A percentile compares a stretch with the other conserved stretches of the same genome.
Conservation (phyloP, 1,284 basidiomycete genomes). For the Puccinia coronata region DNA sequence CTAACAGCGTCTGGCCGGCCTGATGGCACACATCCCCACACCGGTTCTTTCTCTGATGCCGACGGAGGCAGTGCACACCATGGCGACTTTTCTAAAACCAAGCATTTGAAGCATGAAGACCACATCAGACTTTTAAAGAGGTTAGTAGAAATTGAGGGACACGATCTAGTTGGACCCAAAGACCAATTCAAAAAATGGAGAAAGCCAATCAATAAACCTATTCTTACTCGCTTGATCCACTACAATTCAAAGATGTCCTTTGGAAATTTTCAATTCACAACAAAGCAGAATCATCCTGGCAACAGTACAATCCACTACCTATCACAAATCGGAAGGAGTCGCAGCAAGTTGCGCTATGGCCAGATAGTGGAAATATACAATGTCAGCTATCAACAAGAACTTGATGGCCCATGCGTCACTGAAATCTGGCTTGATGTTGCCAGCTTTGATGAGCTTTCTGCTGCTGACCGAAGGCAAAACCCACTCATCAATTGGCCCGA, state of each 20-base stretch:
- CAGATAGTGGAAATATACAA: slow-evolving; percentile 5
- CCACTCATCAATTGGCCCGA: neutral
- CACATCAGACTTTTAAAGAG: slow-evolving; percentile 4
- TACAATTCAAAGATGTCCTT: neutral
- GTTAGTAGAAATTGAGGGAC: neutral
- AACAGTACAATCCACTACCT: slow-evolving; percentile 11
- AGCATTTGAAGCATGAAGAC: neutral
- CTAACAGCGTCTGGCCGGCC: neutral
- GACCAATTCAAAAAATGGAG: neutral
- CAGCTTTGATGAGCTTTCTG: slow-evolving; percentile 4
- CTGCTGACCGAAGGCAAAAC: neutral
- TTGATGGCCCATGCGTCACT: neutral
- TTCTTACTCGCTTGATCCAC: neutral
- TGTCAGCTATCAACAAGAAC: neutral
- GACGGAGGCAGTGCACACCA: neutral
- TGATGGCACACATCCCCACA: neutral
- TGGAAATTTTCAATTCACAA: neutral
- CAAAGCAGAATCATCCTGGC: neutral
- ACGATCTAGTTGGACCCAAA: neutral
- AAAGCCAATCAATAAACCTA: neutral
- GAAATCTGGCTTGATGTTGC: neutral
- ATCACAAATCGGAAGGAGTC: neutral
- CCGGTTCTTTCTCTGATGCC: too few species aligned
- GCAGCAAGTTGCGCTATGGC: neutral
- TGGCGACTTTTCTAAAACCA: neutral